phyloP scores from a whole-genome alignment of 495 filamentous ascomycete species.

The Wilcoxina mikolae region DNA sequence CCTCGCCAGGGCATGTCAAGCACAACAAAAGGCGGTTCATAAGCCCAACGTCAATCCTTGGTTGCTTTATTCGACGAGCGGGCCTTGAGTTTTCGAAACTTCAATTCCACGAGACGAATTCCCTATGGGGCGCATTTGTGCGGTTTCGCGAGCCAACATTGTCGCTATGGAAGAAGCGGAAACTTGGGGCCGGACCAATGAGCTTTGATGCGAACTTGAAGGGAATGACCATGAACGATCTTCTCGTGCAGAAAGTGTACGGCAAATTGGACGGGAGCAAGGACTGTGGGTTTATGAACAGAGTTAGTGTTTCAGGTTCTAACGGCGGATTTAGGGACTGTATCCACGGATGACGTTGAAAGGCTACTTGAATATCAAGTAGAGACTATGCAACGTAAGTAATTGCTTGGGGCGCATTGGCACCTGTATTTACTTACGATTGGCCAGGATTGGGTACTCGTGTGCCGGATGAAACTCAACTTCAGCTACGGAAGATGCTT shows the following conservation, averaged over 20 bases:
- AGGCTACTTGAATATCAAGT: conserved; percentile 76
- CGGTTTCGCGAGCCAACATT: conserved; percentile 65
- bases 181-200: conserved; percentile 45
- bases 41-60: conserved; percentile 61
- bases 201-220: conserved; percentile 44
- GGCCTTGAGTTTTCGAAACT: conserved; percentile 66
- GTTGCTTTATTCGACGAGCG: conserved; percentile 63
- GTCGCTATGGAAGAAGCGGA: conserved; percentile 50
- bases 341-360: conserved; percentile 74
- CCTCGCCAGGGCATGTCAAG: not conserved
- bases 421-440: conserved; percentile 31
- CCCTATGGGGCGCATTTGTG: conserved; percentile 66
- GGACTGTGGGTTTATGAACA: conserved; percentile 7
- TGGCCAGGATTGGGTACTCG: conserved; percentile 46
- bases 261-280: conserved; percentile 17
- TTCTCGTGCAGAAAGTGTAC: conserved; percentile 47
- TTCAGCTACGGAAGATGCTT: conserved; percentile 51
- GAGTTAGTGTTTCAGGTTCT: not conserved
- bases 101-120: conserved; percentile 59
- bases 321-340: conserved; percentile 18
- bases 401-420: no score
- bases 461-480: conserved; percentile 51
- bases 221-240: conserved; percentile 27
- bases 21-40: conserved; percentile 22
- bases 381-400: conserved; percentile 65